Base-by-base conservation (phyloP, 495 filamentous ascomycete species). In the Penicillium crystallinum region DNA sequence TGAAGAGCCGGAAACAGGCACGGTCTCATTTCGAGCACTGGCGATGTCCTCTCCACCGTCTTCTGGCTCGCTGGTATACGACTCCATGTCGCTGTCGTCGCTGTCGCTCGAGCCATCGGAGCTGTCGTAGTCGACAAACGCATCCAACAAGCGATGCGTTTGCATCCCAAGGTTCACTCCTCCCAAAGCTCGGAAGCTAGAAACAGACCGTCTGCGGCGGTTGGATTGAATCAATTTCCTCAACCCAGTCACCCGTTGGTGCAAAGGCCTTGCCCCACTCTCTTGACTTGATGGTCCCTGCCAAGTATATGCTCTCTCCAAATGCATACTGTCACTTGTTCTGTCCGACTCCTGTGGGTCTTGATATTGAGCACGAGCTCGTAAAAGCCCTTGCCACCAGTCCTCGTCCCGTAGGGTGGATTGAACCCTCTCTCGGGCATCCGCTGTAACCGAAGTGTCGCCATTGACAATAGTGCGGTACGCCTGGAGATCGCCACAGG, bases 401-500 rank as follows among this genome's bases (percentile, higher is more conserved):
- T 83, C 83, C 58, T 93, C 83, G 14, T 83, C 77, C 49, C 79
- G 77, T 37, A 93, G 64, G 36, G 78, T 74, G 10, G 77, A 72
- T 34, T 86, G 73, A 19, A 90, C 81, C 14, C 75, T 61, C 12
- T 67, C 64, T 17, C 74, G 71, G 1, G 75, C 70, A 35, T 82
- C 79, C 7, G 67, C 64, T 43, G 63, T 69, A 4, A 62, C 62
- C 3, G 70, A 67, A 1, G 60, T 58, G 35, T 76, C 74, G 0
- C 86, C 89, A 58, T 91, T 89, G 27, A 95, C 77, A 54, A 95
- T 88, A 14, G 83, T 76, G 54, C 90, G 84, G 59, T 95, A 95
- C 2, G 82, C 83, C 45, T 81, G 73, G 10, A 93, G 67, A 22
- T 83, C 69, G 7, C 89, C 90, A 21, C 79, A 86, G 12, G 88